These are phyloP conservation scores for Diaporthe vexans DNA, from an alignment of 2,329 filamentous ascomycete species.

Conservation along the genomic window DNA sequence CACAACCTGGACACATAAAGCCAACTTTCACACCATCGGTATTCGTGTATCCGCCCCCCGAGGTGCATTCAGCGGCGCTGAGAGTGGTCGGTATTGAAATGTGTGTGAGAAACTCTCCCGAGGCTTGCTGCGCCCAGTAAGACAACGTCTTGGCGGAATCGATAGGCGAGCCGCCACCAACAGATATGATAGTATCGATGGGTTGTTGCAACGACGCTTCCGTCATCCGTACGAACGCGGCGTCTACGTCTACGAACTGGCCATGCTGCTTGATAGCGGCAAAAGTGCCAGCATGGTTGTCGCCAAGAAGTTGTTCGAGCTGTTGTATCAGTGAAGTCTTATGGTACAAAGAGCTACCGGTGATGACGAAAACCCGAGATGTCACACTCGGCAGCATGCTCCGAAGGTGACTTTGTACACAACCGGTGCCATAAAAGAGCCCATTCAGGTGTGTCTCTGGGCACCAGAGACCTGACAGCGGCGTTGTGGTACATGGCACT, in stretches of 20 bases:
- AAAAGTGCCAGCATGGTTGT: constrained; percentile 4
- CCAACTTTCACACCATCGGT: constrained; percentile 5
- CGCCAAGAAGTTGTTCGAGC: neutral
- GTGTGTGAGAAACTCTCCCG: neutral
- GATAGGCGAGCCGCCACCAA: constrained; percentile 9
- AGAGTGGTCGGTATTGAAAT: constrained; percentile 15
- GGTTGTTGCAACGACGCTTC: neutral
- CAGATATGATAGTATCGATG: constrained; percentile 11
- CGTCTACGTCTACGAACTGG: neutral
- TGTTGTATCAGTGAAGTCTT: constrained; percentile 16
- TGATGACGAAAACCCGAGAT: constrained; percentile 4
- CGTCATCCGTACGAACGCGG: neutral
- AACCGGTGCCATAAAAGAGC: constrained; percentile 2
- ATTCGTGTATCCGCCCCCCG: constrained; percentile 8
- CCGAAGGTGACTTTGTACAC: constrained; percentile 6
- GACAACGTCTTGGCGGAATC: constrained; percentile 6
- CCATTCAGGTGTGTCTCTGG: constrained; percentile 7
- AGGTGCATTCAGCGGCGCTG: neutral
- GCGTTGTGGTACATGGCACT: constrained; percentile 6
- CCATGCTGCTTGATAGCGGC: constrained; percentile 16
- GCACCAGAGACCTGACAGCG: constrained; percentile 2
- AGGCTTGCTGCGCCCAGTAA: constrained; percentile 19
- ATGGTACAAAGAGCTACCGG: neutral
- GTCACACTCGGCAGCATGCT: constrained; percentile 4
- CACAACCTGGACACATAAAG: constrained; percentile 7